These are phyloP conservation scores for Hanseniaspora hatyaiensis DNA, from an alignment of 805 yeast species.

Conservation along the genomic window DNA sequence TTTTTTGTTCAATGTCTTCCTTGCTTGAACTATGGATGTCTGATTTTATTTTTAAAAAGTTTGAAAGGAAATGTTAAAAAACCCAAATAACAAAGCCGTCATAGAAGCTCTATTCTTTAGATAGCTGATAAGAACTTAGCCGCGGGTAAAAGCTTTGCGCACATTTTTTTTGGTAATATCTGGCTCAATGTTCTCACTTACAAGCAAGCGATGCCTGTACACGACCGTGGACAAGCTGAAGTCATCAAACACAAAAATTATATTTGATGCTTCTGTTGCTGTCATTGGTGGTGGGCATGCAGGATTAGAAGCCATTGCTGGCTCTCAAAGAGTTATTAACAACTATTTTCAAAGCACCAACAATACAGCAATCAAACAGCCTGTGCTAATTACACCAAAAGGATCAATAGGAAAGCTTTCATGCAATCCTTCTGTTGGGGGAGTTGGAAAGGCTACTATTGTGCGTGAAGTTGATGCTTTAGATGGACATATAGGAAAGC, in stretches of 20 bases:
- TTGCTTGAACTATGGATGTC: too few species aligned
- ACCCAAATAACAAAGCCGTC: too few species aligned
- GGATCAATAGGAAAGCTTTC: slow-evolving; percentile 84
- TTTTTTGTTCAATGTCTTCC: too few species aligned
- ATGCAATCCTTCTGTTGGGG: slow-evolving; percentile 97
- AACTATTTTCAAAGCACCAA: slow-evolving; percentile 37
- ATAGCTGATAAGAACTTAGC: too few species aligned
- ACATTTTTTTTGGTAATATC: too few species aligned
- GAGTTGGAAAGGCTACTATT: slow-evolving; percentile 93
- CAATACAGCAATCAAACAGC: slow-evolving; percentile 16
- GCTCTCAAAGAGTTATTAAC: slow-evolving; percentile 70
- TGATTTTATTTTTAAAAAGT: too few species aligned
- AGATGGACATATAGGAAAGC: slow-evolving; percentile 77
- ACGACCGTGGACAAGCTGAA: slow-evolving; percentile 5
- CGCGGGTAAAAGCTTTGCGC: too few species aligned
- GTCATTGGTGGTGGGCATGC: slow-evolving; percentile 99
- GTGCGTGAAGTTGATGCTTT: slow-evolving; percentile 89
- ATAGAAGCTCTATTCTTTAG: too few species aligned
- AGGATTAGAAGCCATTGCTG: slow-evolving; percentile 95
- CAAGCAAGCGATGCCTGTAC: neutral
- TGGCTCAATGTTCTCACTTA: neutral
- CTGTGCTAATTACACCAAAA: slow-evolving; percentile 61
- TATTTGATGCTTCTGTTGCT: slow-evolving; percentile 29
- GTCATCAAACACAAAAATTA: neutral
- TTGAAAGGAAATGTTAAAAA: too few species aligned